Base-by-base conservation (phyloP, 208 protist species). In the Leishmania lainsoni region DNA sequence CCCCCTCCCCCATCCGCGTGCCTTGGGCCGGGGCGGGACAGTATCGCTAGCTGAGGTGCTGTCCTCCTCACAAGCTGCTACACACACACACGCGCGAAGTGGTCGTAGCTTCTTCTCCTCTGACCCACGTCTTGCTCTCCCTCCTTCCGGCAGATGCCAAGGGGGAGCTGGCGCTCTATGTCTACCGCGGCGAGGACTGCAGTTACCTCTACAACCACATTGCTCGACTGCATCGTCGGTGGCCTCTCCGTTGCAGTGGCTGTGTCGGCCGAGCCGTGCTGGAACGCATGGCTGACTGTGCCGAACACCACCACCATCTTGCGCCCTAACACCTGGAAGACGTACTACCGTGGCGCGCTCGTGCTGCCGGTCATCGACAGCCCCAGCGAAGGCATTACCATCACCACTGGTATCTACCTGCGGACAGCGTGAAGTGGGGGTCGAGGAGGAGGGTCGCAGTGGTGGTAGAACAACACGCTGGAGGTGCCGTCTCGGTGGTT, bases 331-430 rank as follows among this genome's bases (percentile, higher is more conserved):
- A 98, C 93, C 10, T 98, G 95, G 93, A 92, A 98, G 79, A 90
- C 97, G 83, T 98, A 98, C 86, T 96, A 95, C 83, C 86, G 87
- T 52, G 96, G 91, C 16, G 83, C 86, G 56, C 90, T 98, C n/a
- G 80, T 97, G 59, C 82, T 98, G 63, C 94, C 95, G 29, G 80
- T 96, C 39, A 93, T 98, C 78, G 98, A 98, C 83, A 95, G 96
- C 29, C 93, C 96, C 29, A 98, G 96, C 81, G 96, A 98, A 78
- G 96, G 95, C 26, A 90, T 98, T n/a, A 14, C 95, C 42, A 72
- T 96, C 16, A 86, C 78, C 49, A 88, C 95, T 59, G 17, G 32
- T 56, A 58, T 96, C 39, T 95, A 93, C 75, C 69, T 97, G 39
- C 88, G 89, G 79, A 96, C 93, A 45, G 91, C 91, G 66, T 89